These are phyloP conservation scores for Capronia americana DNA, from an alignment of 2,329 filamentous ascomycete species.

Conservation along the genomic window DNA sequence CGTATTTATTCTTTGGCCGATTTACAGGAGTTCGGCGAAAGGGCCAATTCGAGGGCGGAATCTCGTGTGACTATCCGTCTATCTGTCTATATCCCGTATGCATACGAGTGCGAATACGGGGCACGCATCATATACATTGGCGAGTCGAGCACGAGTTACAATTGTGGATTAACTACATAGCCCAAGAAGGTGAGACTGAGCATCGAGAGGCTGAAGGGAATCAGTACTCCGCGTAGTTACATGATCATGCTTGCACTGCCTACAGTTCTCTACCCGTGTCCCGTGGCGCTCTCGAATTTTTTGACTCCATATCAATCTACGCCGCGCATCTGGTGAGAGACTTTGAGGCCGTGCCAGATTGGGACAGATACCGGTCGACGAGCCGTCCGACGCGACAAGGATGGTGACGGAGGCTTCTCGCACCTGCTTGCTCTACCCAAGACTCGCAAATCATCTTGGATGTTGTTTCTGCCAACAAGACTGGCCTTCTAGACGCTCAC, in stretches of 20 bases:
- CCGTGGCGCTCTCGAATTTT: background rate
- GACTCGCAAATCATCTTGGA: slow-evolving; percentile 19
- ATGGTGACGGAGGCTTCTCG: slow-evolving; percentile 22
- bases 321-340: background rate
- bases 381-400: too few relatives aligned
- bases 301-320: too few relatives aligned
- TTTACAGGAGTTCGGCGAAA: background rate
- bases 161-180: background rate
- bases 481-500: slow-evolving; percentile 47
- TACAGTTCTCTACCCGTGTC: too few relatives aligned
- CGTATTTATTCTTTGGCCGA: too few relatives aligned
- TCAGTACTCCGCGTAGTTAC: background rate
- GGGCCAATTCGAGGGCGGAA: background rate
- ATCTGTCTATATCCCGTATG: background rate
- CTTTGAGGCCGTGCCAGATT: too few relatives aligned
- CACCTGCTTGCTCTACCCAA: slow-evolving; percentile 7
- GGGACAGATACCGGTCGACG: too few relatives aligned
- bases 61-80: background rate
- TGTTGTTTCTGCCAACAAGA: slow-evolving; percentile 42
- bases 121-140: background rate
- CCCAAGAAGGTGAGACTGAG: background rate
- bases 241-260: too few relatives aligned
- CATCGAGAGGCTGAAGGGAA: background rate
- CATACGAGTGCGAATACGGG: background rate
- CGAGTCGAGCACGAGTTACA: background rate